Percentiles rank a stretch among this genome's conserved stretches.
These are phyloP conservation scores for Heliocybe sulcata DNA, from an alignment of 1,284 basidiomycete species.

Conservation along the genomic window DNA sequence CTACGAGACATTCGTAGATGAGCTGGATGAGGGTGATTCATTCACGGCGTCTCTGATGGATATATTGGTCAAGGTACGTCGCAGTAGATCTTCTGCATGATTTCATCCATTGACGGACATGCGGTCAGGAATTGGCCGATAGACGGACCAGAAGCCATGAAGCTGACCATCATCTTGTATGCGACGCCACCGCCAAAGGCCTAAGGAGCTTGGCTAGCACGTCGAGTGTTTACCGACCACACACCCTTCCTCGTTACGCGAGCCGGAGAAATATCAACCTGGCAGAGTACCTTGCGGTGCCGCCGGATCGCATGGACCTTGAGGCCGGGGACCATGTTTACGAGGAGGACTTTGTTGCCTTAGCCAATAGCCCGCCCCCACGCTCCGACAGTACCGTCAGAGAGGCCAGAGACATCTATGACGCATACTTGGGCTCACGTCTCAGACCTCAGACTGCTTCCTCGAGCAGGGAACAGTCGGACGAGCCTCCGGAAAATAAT, in stretches of 20 bases:
- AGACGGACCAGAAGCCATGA: slow-evolving; percentile 43
- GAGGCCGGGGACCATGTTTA: slow-evolving; percentile 39
- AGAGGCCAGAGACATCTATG: slow-evolving; percentile 12
- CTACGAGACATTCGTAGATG: slow-evolving; percentile 65
- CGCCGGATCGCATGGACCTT: slow-evolving; percentile 43
- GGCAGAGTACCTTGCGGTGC: slow-evolving; percentile 39
- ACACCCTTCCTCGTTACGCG: slow-evolving; percentile 21
- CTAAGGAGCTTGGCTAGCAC: slow-evolving; percentile 48
- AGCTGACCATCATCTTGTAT: slow-evolving; percentile 52
- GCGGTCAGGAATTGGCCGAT: slow-evolving; percentile 60
- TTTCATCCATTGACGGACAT: not conserved
- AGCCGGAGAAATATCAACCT: slow-evolving; percentile 21
- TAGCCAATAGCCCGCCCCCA: slow-evolving; percentile 22
- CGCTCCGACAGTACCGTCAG: not conserved
- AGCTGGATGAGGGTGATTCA: slow-evolving; percentile 64
- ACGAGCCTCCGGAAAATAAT: not conserved
- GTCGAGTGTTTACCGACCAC: slow-evolving; percentile 42
- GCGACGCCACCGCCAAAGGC: slow-evolving; percentile 53
- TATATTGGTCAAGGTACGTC: slow-evolving; percentile 61
- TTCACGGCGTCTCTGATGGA: slow-evolving; percentile 67
- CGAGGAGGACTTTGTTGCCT: slow-evolving; percentile 43
- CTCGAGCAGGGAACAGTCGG: not conserved
- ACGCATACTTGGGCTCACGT: slow-evolving; percentile 17
- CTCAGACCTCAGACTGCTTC: slow-evolving; percentile 1
- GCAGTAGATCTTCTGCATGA: not conserved